A percentile compares a stretch with the other conserved stretches of the same genome.
phyloP scores from a whole-genome alignment of 2,329 filamentous ascomycete species.

The Penicillium vulpinum region DNA sequence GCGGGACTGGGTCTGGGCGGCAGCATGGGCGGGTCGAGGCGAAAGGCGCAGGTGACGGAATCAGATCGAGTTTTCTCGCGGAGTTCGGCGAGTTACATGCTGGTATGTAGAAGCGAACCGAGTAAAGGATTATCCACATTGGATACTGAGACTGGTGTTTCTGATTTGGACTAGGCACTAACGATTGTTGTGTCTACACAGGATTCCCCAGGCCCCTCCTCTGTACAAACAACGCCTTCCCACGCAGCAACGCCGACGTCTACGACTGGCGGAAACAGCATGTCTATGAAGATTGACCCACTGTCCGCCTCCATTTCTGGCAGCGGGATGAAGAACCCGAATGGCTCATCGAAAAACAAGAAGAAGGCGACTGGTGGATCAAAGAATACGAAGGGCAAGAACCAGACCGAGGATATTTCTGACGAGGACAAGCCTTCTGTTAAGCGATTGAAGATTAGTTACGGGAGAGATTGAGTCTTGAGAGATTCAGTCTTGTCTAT shows the following conservation, averaged over 20 bases:
- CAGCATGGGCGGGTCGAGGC: slow-evolving; percentile 32
- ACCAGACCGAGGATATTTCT: slow-evolving; percentile 33
- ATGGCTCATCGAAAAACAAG: slow-evolving; percentile 42
- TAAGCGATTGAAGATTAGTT: slow-evolving; percentile 50
- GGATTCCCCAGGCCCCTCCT: slow-evolving; percentile 47
- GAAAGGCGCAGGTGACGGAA: slow-evolving; percentile 49
- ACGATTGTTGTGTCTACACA: slow-evolving; percentile 22
- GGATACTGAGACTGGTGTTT: background rate
- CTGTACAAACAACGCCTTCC: slow-evolving; percentile 49
- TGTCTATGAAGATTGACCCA: slow-evolving; percentile 27
- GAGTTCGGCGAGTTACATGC: slow-evolving; percentile 52
- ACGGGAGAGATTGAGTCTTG: slow-evolving; percentile 40
- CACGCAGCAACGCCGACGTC: slow-evolving; percentile 49
- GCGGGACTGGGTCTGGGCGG: slow-evolving; percentile 35
- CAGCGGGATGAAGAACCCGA: slow-evolving; percentile 20
- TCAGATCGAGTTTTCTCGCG: slow-evolving; percentile 50
- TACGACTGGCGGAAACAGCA: slow-evolving; percentile 29
- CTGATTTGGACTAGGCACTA: background rate
- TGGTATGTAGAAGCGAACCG: slow-evolving; percentile 28
- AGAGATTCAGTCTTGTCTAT: background rate
- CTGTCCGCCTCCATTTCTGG: slow-evolving; percentile 3
- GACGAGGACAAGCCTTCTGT: slow-evolving; percentile 42
- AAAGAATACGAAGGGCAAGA: slow-evolving; percentile 30
- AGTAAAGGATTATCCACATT: background rate
- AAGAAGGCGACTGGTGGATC: slow-evolving; percentile 41